Evolutionary conservation across 192 early-diverging fungal species (phyloP), one percentile per base, ranked within the genome.

Genomic region (Spizellomyces sp.): DNA sequence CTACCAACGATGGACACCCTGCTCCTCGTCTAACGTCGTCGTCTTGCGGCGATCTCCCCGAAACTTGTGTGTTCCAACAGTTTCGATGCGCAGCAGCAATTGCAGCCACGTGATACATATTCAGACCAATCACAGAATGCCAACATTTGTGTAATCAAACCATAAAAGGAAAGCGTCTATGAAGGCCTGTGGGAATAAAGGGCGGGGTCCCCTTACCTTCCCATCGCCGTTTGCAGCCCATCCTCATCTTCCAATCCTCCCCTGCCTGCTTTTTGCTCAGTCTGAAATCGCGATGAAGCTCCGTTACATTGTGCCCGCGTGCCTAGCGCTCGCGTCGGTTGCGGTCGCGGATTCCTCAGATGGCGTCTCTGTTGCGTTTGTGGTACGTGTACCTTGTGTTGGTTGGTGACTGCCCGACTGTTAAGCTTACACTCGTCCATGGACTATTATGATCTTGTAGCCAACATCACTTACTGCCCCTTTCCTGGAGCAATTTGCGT

Each of bases 401-500:
- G 15, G 17, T 41, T 27, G 9, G 21, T 5, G 5, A 41, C 5
- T 36, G 27, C 27, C 3, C 27, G 27, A 36, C 27, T 36, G 27
- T 36, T 0, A 10, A 5, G 19, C 36, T 55, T 45, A 19, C 27
- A 36, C 27, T 36, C 27, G 27, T 3, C 27, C 27, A 36, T 36
- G 27, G 27, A 36, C 27, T 36, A 36, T 36, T 0, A 36, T 36
- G 0, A 36, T 36, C 0, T 36, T 36, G 27, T 69, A 92, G 91
- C 80, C 84, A 48, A 86, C 90, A 47, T 71, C 70, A 0, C 77
- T 92, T 69, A 77, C 73, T 45, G 91, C 81, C 45, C 85, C 84
- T 0, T 92, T 93, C 75, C 59, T 92, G 43, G 92, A 93, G 73
- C 92, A 93, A 63, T 93, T 93, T 65, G 71, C 81, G 5, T 45